Conservation (phyloP, 2,329 filamentous ascomycete species). For the Penicillium sp. region DNA sequence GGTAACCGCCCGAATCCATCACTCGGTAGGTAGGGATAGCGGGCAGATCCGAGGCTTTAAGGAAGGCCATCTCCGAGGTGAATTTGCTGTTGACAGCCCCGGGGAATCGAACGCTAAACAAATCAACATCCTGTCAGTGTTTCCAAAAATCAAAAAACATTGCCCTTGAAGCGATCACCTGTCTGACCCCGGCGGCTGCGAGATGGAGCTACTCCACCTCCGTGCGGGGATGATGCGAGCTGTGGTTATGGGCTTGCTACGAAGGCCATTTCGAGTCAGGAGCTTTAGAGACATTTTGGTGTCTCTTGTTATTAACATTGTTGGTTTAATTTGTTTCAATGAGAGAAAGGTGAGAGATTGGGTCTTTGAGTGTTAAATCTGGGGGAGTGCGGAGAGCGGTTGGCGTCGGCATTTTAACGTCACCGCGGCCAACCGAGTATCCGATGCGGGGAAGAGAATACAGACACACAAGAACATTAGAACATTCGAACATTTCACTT, state of each 20-base stretch:
- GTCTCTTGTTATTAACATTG: constrained; percentile 7
- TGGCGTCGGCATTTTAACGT: constrained; percentile 27
- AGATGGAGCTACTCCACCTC: constrained; percentile 56
- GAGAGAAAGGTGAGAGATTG: constrained; percentile 5
- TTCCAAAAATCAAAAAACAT: background rate
- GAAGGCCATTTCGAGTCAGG: constrained; percentile 11
- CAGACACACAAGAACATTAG: too few species aligned
- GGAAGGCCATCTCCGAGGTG: constrained; percentile 74
- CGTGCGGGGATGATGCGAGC: constrained; percentile 20
- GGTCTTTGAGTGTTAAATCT: constrained; percentile 4
- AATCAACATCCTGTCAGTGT: constrained; percentile 10
- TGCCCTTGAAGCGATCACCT: constrained; percentile 41
- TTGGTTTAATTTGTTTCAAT: background rate
- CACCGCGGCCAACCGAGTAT: constrained; percentile 15
- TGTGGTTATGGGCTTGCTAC: constrained; percentile 8
- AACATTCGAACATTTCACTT: too few species aligned
- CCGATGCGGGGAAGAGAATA: constrained; percentile 3
- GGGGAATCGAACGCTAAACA: constrained; percentile 67
- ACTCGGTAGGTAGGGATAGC: constrained; percentile 89
- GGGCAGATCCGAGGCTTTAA: constrained; percentile 67
- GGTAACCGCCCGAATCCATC: constrained; percentile 80
- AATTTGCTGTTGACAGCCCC: constrained; percentile 96
- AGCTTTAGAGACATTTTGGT: constrained; percentile 22
- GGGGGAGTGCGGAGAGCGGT: constrained; percentile 27
- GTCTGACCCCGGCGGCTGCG: constrained; percentile 60